These are phyloP conservation scores for Cyclotella atomus DNA, from an alignment of 108 stramenopile species.

Conservation along the genomic window DNA sequence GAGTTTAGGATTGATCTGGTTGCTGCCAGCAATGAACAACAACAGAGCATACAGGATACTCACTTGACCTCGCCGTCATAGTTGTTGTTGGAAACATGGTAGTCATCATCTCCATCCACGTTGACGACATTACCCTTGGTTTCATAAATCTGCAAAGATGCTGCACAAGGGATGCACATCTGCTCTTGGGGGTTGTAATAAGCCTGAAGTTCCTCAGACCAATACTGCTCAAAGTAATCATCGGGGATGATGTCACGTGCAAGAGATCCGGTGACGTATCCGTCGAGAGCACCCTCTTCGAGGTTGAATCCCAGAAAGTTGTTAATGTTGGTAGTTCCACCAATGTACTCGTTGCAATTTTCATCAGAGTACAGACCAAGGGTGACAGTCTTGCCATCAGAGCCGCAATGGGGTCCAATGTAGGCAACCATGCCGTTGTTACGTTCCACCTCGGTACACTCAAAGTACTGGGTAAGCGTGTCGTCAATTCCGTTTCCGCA, in stretches of 20 bases:
- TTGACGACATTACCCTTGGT: background rate
- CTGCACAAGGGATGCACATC: slow-evolving; percentile 13
- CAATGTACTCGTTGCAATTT: slow-evolving; percentile 71
- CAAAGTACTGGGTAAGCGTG: slow-evolving; percentile 34
- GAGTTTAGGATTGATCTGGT: background rate
- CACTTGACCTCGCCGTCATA: slow-evolving; percentile 16
- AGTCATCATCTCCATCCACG: slow-evolving; percentile 25
- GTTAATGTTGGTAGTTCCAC: slow-evolving; percentile 28
- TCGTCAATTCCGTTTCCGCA: slow-evolving; percentile 17
- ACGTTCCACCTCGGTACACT: slow-evolving; percentile 49
- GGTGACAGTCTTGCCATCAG: slow-evolving; percentile 66
- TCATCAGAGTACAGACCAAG: slow-evolving; percentile 81
- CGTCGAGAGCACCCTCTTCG: slow-evolving; percentile 24
- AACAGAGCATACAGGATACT: background rate
- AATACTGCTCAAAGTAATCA: slow-evolving; percentile 8
- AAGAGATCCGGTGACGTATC: slow-evolving; percentile 46
- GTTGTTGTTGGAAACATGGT: background rate
- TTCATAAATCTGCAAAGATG: slow-evolving; percentile 12
- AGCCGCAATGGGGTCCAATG: slow-evolving; percentile 73
- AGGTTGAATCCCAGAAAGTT: slow-evolving; percentile 35
- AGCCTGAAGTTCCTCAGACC: slow-evolving; percentile 14
- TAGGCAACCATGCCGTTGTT: slow-evolving; percentile 56
- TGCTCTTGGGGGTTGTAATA: slow-evolving; percentile 27
- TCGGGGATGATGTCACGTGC: slow-evolving; percentile 11
- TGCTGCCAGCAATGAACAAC: slow-evolving; percentile 60